phyloP scores from a whole-genome alignment of 805 yeast species.

The Candida khao-thaluensis region DNA sequence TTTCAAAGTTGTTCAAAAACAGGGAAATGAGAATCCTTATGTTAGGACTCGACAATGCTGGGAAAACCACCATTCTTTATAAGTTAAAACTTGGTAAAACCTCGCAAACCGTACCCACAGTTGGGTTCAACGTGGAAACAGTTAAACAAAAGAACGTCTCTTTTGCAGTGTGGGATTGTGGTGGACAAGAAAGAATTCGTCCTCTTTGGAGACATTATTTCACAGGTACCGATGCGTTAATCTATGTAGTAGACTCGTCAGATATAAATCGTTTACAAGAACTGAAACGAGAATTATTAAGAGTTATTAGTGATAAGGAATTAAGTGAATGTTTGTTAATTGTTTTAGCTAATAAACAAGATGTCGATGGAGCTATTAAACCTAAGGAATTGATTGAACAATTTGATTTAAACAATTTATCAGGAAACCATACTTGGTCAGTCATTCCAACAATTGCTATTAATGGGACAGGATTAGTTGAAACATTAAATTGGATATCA shows the following conservation, averaged over 20 bases:
- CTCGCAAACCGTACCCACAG: slow-evolving; percentile 83
- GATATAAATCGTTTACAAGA: slow-evolving; percentile 72
- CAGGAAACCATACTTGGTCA: slow-evolving; percentile 75
- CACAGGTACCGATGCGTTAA: slow-evolving; percentile 88
- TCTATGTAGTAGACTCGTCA: slow-evolving; percentile 84
- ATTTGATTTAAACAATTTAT: slow-evolving; percentile 59
- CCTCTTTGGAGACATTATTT: slow-evolving; percentile 95
- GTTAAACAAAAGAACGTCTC: slow-evolving; percentile 78
- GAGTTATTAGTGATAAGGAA: slow-evolving; percentile 80
- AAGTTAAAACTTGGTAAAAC: slow-evolving; percentile 76
- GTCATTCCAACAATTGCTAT: slow-evolving; percentile 89
- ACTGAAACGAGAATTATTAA: slow-evolving; percentile 71
- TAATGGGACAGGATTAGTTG: slow-evolving; percentile 86
- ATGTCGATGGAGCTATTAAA: slow-evolving; percentile 65
- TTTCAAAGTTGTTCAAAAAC: slow-evolving; percentile 55
- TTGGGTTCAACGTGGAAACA: slow-evolving; percentile 90
- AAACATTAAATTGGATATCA: slow-evolving; percentile 84
- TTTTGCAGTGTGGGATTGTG: slow-evolving; percentile 92
- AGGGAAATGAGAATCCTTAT: slow-evolving; percentile 94
- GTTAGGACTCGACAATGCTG: slow-evolving; percentile 93
- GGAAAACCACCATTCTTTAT: slow-evolving; percentile 85
- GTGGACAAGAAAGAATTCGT: slow-evolving; percentile 91
- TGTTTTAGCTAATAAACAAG: slow-evolving; percentile 89
- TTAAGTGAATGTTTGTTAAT: slow-evolving; percentile 75
- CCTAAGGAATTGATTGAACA: slow-evolving; percentile 78